Percentiles rank a stretch among this genome's conserved stretches.
Conservation (phyloP, 305 asterid genomes). For the Fraxinus sp. region DNA sequence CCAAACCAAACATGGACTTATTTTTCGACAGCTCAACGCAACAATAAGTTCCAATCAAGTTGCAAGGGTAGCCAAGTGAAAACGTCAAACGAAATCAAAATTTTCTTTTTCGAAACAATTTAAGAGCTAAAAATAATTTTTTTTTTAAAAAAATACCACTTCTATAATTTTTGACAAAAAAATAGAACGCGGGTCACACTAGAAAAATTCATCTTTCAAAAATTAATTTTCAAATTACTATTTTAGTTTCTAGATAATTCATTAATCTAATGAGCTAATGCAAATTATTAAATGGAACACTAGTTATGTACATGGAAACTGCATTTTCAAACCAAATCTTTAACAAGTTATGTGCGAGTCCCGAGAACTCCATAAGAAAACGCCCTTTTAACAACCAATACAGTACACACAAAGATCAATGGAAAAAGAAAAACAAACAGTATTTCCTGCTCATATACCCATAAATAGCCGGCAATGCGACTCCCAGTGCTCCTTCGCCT, state of each 20-base stretch:
- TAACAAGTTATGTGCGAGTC: not conserved
- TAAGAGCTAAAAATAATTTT: not conserved
- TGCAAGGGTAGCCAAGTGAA: not conserved
- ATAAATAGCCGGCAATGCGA: constrained; percentile 63
- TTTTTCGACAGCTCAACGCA: not conserved
- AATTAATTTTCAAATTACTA: not conserved
- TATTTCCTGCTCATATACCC: constrained; percentile 48
- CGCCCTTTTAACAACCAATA: not conserved
- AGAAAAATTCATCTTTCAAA: not conserved
- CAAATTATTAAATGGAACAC: not conserved
- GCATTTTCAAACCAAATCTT: not conserved
- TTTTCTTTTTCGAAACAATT: not conserved
- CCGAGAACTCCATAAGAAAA: not conserved
- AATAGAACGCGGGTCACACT: not conserved
- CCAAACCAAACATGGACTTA: not conserved
- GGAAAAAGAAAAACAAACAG: not conserved
- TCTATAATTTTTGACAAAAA: not conserved
- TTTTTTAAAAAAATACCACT: too few species aligned
- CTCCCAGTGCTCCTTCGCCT: constrained; percentile 92
- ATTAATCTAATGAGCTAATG: not conserved
- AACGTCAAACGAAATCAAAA: not conserved
- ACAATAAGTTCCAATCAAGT: not conserved
- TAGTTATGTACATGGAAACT: not conserved
- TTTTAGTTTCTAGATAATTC: not conserved
- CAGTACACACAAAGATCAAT: not conserved